Evolutionary conservation across 352 stramenopile genomes (phyloP).

Genomic region (Phytophthora brassicae): DNA sequence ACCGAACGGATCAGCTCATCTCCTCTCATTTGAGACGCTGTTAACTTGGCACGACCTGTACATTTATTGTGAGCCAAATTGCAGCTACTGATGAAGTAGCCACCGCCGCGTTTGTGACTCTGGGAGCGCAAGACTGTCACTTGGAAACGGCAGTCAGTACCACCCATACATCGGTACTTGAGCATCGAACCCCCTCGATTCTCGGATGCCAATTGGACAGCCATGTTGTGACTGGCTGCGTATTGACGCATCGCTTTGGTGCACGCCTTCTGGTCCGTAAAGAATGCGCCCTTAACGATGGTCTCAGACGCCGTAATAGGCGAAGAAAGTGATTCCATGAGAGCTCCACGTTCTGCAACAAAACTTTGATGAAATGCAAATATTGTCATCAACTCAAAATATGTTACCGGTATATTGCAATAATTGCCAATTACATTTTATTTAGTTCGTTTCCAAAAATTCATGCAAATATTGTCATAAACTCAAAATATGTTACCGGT

Average conservation of each 20-base stretch:
- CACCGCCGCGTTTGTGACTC: neutral
- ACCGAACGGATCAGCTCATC: neutral
- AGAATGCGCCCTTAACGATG: conserved; percentile 3
- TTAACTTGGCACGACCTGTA: neutral
- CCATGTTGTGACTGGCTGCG: conserved; percentile 8
- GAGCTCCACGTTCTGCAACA: too few relatives aligned
- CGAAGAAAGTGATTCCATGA: too few relatives aligned
- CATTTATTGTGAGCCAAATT: conserved; percentile 8
- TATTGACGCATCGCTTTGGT: conserved; percentile 7
- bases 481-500: too few relatives aligned
- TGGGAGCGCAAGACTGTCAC: neutral
- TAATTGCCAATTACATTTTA: too few relatives aligned
- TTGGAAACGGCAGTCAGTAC: conserved; percentile 1
- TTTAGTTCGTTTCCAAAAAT: too few relatives aligned
- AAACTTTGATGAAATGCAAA: too few relatives aligned
- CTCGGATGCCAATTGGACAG: neutral
- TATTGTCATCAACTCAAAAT: too few relatives aligned
- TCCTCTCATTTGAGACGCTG: neutral
- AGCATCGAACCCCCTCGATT: neutral
- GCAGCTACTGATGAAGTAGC: conserved; percentile 3
- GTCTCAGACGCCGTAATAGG: too few relatives aligned
- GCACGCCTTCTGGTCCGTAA: conserved; percentile 13
- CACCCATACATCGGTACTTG: conserved; percentile 4
- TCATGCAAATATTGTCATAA: too few relatives aligned
- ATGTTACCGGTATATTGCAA: too few relatives aligned